Conservation (phyloP, 371 early-diverging fungal species). For the Zychaea mexicana region DNA sequence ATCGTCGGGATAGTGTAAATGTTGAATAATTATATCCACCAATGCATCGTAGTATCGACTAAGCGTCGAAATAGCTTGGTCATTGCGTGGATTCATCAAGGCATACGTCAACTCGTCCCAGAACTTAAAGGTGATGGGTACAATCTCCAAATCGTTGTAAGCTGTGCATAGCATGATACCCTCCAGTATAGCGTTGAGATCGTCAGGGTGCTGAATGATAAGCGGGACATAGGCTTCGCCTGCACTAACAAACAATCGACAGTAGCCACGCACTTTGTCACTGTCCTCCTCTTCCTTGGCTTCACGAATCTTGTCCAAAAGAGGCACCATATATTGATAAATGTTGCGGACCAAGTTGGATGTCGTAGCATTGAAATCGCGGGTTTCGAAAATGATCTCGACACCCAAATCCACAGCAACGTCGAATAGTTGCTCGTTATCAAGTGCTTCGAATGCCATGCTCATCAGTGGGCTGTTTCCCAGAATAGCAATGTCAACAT, state of each 20-base stretch:
- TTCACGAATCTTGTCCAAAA: conserved; percentile 54
- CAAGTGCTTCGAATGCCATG: conserved; percentile 75
- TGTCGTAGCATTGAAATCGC: conserved; percentile 55
- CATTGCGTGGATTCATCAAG: conserved; percentile 52
- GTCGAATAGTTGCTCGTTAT: conserved; percentile 75
- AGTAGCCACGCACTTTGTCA: conserved; percentile 67
- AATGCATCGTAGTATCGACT: conserved; percentile 68
- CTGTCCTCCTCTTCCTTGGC: conserved; percentile 42
- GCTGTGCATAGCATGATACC: conserved; percentile 76
- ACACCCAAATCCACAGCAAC: conserved; percentile 83
- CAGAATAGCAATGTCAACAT: conserved; percentile 68
- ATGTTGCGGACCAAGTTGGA: conserved; percentile 26
- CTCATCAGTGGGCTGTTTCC: conserved; percentile 70
- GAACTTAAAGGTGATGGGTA: conserved; percentile 81
- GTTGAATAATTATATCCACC: conserved; percentile 81
- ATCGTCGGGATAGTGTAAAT: conserved; percentile 82
- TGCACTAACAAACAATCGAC: conserved; percentile 84
- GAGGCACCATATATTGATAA: conserved; percentile 52
- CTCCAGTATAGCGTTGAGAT: conserved; percentile 69
- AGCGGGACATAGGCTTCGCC: conserved; percentile 81
- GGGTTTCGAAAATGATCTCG: conserved; percentile 78
- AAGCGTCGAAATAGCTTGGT: conserved; percentile 51
- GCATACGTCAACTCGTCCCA: conserved; percentile 83
- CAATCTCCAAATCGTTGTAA: conserved; percentile 66
- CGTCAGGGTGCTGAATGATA: conserved; percentile 64